Evolutionary conservation across 192 early-diverging fungal species (phyloP).

Genomic region (Coemansia sp.): DNA sequence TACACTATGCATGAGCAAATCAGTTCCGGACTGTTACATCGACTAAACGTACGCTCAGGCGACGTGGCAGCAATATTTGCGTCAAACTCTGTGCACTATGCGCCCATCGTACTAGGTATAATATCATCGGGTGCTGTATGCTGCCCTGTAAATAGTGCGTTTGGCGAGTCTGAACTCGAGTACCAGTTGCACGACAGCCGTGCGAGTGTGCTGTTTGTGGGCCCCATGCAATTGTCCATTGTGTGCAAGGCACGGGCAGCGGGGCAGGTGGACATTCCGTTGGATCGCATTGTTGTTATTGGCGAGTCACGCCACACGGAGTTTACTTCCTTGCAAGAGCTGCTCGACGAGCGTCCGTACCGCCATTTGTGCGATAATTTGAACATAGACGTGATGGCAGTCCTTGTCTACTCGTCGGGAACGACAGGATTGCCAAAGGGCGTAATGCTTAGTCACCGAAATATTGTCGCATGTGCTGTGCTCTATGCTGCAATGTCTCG

Average conservation of each 20-base stretch:
- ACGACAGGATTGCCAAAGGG: constrained; percentile 68
- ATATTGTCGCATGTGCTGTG: constrained; percentile 61
- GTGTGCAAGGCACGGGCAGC: constrained; percentile 8
- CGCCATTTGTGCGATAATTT: constrained; percentile 12
- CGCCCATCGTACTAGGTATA: constrained; percentile 28
- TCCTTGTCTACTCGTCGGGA: constrained; percentile 65
- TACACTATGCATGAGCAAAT: constrained; percentile 12
- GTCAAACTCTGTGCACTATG: constrained; percentile 32
- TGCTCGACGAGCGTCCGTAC: constrained; percentile 18
- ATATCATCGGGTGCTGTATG: constrained; percentile 26
- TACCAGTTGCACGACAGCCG: constrained; percentile 69
- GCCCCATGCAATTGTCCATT: constrained; percentile 41
- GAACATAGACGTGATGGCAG: constrained; percentile 13
- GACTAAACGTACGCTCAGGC: constrained; percentile 11
- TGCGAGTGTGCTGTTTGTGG: constrained; percentile 58
- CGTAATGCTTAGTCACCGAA: constrained; percentile 63
- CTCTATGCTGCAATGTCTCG: constrained; percentile 43
- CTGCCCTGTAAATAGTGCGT: constrained; percentile 42
- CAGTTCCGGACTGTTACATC: constrained; percentile 26
- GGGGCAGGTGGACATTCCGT: constrained; percentile 10
- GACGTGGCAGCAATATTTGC: constrained; percentile 32
- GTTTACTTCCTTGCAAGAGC: constrained; percentile 34
- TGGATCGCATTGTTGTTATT: constrained; percentile 35
- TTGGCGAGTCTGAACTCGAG: constrained; percentile 62
- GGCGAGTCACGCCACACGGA: constrained; percentile 5